Conservation (phyloP, 2,329 filamentous ascomycete species). For the Sclerotinia nivalis region DNA sequence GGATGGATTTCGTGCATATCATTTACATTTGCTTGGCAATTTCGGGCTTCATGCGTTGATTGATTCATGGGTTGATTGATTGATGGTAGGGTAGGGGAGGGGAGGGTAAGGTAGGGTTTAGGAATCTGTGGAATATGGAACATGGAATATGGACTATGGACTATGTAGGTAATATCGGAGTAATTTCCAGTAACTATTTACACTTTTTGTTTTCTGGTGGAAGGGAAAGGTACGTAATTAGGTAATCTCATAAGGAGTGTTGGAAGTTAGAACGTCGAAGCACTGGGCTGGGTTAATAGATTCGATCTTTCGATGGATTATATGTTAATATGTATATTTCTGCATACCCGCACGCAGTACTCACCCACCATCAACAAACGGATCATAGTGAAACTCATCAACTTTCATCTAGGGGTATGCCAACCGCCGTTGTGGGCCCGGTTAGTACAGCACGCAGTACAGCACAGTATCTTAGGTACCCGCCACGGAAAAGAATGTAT, state of each 20-base stretch:
- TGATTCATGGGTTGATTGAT: neutral
- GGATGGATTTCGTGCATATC: slow-evolving; percentile 2
- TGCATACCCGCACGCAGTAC: no score
- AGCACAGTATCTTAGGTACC: neutral
- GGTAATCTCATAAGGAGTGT: no score
- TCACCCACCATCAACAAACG: no score
- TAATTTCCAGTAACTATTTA: neutral
- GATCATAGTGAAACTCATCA: no score
- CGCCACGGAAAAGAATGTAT: neutral
- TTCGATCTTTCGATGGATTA: no score
- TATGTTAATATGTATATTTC: no score
- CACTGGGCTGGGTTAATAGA: no score
- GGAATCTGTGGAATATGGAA: no score
- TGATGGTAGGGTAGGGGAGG: neutral
- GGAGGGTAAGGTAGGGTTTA: neutral
- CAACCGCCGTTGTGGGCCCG: neutral
- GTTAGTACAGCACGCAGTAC: neutral
- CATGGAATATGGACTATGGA: no score
- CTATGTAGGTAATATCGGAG: neutral
- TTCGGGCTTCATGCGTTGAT: neutral
- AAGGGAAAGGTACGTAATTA: no score
- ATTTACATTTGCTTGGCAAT: neutral
- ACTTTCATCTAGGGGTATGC: no score
- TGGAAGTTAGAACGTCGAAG: no score
- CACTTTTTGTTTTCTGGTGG: neutral